These are phyloP conservation scores for Melaleuca alternifolia DNA, from an alignment of 345 rosid genomes.

Conservation along the genomic window DNA sequence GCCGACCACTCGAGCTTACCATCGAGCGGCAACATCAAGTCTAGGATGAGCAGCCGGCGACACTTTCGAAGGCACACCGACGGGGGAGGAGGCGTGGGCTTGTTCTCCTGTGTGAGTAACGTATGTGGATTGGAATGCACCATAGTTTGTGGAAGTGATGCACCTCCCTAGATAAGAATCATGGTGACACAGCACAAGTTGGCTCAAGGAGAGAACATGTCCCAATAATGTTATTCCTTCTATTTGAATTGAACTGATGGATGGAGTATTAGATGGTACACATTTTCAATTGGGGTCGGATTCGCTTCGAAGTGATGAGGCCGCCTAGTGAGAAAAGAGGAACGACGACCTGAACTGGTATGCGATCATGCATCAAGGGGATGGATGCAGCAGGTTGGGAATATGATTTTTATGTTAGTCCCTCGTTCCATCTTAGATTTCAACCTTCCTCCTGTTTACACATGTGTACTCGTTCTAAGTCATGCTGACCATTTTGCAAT, in stretches of 20 bases:
- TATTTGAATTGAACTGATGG: neutral
- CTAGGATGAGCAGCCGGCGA: slow-evolving; percentile 2
- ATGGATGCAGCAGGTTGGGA: neutral
- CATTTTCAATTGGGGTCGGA: neutral
- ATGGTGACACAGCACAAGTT: neutral
- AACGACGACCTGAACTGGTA: neutral
- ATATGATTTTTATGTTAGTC: neutral
- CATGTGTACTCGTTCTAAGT: neutral
- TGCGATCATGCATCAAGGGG: neutral
- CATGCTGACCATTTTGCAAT: neutral
- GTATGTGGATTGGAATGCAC: slow-evolving; percentile 64
- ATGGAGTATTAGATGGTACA: neutral
- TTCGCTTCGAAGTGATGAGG: neutral
- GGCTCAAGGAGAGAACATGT: neutral
- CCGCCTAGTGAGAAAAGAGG: neutral
- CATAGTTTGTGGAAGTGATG: slow-evolving; percentile 42
- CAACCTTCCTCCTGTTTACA: neutral
- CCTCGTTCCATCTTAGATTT: neutral
- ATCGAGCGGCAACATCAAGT: slow-evolving; percentile 4
- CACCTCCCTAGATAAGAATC: slow-evolving; percentile 1
- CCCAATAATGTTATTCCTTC: neutral
- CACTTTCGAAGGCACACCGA: slow-evolving; percentile 27
- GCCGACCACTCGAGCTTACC: slow-evolving; percentile 21
- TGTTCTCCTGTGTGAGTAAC: slow-evolving; percentile 63
- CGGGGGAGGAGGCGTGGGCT: slow-evolving; percentile 18